phyloP scores from a whole-genome alignment of 768 basidiomycete species.

The Xerocomellus chrysenteron region DNA sequence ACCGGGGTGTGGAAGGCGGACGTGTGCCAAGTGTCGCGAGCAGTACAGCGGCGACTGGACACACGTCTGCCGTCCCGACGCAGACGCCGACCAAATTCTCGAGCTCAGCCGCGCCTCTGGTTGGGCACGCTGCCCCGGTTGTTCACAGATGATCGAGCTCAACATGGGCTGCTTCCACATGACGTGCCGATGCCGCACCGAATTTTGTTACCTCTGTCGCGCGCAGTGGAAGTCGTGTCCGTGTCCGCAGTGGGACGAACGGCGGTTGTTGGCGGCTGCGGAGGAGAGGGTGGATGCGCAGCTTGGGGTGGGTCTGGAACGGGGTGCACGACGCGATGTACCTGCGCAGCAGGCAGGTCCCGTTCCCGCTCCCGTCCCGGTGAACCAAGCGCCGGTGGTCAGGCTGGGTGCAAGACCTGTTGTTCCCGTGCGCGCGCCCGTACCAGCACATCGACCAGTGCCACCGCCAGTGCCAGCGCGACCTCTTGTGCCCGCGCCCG shows the following conservation, averaged over 20 bases:
- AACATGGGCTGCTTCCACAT: conserved; percentile 40
- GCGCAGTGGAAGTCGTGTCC: conserved; percentile 61
- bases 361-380: background rate
- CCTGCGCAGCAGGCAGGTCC: conserved; percentile 12
- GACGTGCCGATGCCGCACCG: conserved; percentile 38
- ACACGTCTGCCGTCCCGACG: conserved; percentile 28
- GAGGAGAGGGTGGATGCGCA: conserved; percentile 43
- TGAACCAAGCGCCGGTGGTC: background rate
- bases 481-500: no score
- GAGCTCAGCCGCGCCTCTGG: conserved; percentile 26
- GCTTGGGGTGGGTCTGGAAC: conserved; percentile 31
- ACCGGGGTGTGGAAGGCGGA: conserved; percentile 17
- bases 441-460: background rate
- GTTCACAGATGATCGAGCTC: conserved; percentile 39
- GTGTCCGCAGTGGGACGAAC: conserved; percentile 70
- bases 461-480: background rate
- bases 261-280: conserved; percentile 37
- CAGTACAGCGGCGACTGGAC: conserved; percentile 22
- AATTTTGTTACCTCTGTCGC: conserved; percentile 50
- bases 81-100: conserved; percentile 25
- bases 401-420: background rate
- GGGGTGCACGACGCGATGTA: conserved; percentile 33
- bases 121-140: conserved; percentile 42
- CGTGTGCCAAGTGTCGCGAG: conserved; percentile 29
- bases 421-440: background rate